Conservation (phyloP, 2,329 filamentous ascomycete genomes). For the Curvularia eragrostidis region DNA sequence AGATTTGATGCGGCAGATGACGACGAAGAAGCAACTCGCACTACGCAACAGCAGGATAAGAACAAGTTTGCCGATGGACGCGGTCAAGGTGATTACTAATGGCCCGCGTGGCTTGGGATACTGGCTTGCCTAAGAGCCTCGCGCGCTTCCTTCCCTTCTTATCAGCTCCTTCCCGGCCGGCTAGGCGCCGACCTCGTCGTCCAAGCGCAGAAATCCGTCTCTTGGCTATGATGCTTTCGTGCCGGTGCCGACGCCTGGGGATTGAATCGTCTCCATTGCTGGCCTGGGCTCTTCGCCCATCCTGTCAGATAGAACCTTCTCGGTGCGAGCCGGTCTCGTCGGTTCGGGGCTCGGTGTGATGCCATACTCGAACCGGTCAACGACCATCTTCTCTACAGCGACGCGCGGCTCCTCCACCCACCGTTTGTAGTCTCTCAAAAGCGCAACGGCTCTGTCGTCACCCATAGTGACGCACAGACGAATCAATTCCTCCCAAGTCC, state of each 20-base stretch:
- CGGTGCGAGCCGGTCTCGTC: neutral
- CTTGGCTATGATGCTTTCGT: constrained; percentile 7
- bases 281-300: constrained; percentile 5
- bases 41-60: neutral
- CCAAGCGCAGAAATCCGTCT: neutral
- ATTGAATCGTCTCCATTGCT: neutral
- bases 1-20: neutral
- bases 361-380: constrained; percentile 23
- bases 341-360: constrained; percentile 2
- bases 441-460: constrained; percentile 28
- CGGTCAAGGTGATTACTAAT: constrained; percentile 6
- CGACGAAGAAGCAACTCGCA: neutral
- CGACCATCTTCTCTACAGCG: constrained; percentile 21
- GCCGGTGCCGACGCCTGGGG: constrained; percentile 8
- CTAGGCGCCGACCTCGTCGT: neutral
- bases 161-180: neutral
- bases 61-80: neutral
- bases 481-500: constrained; percentile 31
- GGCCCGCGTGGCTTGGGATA: neutral
- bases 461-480: constrained; percentile 12
- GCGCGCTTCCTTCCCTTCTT: constrained; percentile 2
- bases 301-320: neutral
- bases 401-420: constrained; percentile 20
- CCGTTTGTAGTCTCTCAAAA: constrained; percentile 28
- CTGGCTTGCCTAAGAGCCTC: neutral